Evolutionary conservation across 2,329 filamentous ascomycete species (phyloP).

Genomic region (Gremmenia infestans): DNA sequence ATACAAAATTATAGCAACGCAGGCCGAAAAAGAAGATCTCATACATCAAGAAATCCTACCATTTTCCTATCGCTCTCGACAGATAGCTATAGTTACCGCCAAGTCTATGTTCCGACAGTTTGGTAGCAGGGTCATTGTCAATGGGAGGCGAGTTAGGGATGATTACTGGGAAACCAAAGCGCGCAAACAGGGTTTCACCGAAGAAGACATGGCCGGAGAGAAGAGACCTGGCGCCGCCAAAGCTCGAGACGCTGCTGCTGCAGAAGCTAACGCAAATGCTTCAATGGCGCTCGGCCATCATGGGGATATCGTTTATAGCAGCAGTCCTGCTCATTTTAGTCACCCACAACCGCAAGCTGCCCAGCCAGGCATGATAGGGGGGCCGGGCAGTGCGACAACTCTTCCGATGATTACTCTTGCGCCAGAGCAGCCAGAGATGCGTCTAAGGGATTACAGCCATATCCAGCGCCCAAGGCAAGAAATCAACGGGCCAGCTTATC

Average conservation of each 20-base stretch:
- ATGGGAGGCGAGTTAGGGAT: slow-evolving; percentile 85
- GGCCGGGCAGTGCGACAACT: slow-evolving; percentile 61
- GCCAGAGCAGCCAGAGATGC: slow-evolving; percentile 70
- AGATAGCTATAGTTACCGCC: slow-evolving; percentile 96
- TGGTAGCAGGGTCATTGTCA: slow-evolving; percentile 85
- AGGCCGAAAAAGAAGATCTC: slow-evolving; percentile 92
- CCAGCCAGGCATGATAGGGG: slow-evolving; percentile 67
- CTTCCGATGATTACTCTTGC: slow-evolving; percentile 81
- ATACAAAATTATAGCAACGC: slow-evolving; percentile 95
- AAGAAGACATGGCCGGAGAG: slow-evolving; percentile 91
- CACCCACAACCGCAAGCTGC: slow-evolving; percentile 63
- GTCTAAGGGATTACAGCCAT: slow-evolving; percentile 75
- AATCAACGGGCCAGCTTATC: slow-evolving; percentile 79
- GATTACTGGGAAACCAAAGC: slow-evolving; percentile 99
- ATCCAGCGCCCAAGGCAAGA: slow-evolving; percentile 87
- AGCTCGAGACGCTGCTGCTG: slow-evolving; percentile 74
- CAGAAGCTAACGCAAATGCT: slow-evolving; percentile 53
- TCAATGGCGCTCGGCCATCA: slow-evolving; percentile 60
- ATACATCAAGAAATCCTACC: slow-evolving; percentile 93
- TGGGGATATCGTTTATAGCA: slow-evolving; percentile 85
- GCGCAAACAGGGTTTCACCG: slow-evolving; percentile 94
- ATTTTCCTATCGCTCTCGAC: slow-evolving; percentile 95
- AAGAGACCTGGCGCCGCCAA: slow-evolving; percentile 91
- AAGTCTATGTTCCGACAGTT: slow-evolving; percentile 99
- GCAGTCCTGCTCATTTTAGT: slow-evolving; percentile 60